Evolutionary conservation across 192 early-diverging fungal species (phyloP), one percentile per base, ranked within the genome.

Genomic region (Allomyces macrogynus): DNA sequence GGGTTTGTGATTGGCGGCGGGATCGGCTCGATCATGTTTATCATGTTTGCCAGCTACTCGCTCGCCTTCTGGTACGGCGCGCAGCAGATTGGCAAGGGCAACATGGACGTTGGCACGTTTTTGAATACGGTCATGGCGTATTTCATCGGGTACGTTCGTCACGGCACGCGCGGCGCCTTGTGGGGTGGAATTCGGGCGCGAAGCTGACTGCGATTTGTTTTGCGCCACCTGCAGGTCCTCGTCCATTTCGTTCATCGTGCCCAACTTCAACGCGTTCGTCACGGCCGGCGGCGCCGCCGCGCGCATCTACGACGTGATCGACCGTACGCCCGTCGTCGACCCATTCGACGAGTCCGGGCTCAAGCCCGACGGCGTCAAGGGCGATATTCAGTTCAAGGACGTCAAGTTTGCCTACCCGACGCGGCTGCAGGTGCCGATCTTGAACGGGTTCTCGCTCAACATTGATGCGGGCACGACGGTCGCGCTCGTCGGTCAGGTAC

Each of bases 21-120:
- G 25, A 77, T 88, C 75, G 93, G 87, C 20, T 67, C 72, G 32
- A 84, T 92, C 67, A 84, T 87, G 79, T 77, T 85, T 27, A 73
- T 86, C 66, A 76, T 93, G 62, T 95, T 88, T 68, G 67, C 72
- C 61, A 76, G 84, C 14, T 92, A 92, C 65, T 81, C 82, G 9
- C 79, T 93, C 23, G 84, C 90, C 24, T 89, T 89, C 79, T 91
- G 85, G 81, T 92, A 90, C 69, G 92, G 90, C 60, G 69, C 82
- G 60, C 72, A 71, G 26, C 77, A 85, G 27, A 81, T 85, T 65
- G 67, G 79, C 49, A 69, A 76, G 24, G 67, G 68, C 24, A 24
- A 70, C 0, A 81, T 87, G 78, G 22, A 32, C 1, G 65, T 75
- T 10, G 79, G 67, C 4, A 67, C 78, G 23, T 73, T 85, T 32